Conservation (phyloP, 176 grass and related monocot species). For the Zizania latifolia region DNA sequence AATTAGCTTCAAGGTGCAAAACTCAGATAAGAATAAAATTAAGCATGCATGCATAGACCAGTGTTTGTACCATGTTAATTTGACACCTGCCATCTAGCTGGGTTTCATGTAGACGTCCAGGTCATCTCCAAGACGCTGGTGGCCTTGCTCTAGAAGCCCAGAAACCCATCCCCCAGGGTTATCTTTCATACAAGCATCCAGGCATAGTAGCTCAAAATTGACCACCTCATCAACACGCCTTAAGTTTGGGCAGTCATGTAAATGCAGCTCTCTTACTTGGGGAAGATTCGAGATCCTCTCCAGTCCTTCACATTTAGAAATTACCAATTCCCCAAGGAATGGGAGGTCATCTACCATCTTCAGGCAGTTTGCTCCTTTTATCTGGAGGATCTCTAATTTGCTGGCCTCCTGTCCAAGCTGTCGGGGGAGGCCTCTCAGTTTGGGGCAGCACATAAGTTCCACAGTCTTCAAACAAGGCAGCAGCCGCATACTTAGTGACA, state of each 20-base stretch:
- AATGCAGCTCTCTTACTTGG: not conserved
- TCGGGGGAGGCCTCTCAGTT: slow-evolving; percentile 27
- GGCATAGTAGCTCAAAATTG: no score
- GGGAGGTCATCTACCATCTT: slow-evolving; percentile 19
- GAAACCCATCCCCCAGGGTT: no score
- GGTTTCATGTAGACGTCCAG: no score
- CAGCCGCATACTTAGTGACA: slow-evolving; percentile 21
- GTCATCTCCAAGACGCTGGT: no score
- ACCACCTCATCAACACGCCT: slow-evolving; percentile 1
- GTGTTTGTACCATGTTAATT: no score
- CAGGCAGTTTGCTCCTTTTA: not conserved
- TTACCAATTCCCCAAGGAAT: not conserved
- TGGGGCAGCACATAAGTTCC: not conserved
- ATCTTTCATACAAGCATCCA: no score
- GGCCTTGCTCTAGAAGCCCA: no score
- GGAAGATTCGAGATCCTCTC: slow-evolving; percentile 26
- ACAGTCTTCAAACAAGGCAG: not conserved
- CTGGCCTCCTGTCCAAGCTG: not conserved
- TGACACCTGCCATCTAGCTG: no score
- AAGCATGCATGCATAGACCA: no score
- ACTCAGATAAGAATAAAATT: no score
- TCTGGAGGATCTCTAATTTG: not conserved
- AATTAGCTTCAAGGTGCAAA: no score
- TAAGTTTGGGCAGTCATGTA: not conserved
- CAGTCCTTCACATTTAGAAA: not conserved